Conservation (phyloP, 2,329 filamentous ascomycete genomes). For the Diplodia scrobiculata region DNA sequence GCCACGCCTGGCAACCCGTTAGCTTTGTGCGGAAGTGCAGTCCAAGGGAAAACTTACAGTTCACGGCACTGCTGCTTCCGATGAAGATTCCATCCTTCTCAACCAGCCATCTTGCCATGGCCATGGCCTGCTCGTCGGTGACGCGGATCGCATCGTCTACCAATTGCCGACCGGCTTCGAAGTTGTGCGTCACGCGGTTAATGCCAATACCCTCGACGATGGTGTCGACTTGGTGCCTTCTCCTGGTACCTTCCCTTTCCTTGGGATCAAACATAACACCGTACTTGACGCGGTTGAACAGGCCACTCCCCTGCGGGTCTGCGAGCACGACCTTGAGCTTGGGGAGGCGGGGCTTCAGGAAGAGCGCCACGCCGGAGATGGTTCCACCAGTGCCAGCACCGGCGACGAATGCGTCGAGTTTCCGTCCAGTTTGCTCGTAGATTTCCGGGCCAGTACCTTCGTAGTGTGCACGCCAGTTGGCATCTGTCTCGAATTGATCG, state of each 20-base stretch:
- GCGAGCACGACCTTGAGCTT: constrained; percentile 75
- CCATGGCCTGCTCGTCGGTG: constrained; percentile 81
- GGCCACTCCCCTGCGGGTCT: constrained; percentile 88
- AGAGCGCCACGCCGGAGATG: constrained; percentile 80
- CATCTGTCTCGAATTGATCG: constrained; percentile 90
- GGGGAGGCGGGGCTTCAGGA: constrained; percentile 72
- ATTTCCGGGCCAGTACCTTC: constrained; percentile 88
- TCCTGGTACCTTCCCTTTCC: constrained; percentile 85
- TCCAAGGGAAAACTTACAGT: constrained; percentile 60
- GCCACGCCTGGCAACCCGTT: constrained; percentile 56
- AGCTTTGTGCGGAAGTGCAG: constrained; percentile 4
- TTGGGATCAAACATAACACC: constrained; percentile 94
- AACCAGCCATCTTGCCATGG: constrained; percentile 95
- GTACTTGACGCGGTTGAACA: constrained; percentile 88
- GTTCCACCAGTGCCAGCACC: constrained; percentile 95
- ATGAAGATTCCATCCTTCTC: constrained; percentile 94
- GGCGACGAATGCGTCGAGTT: constrained; percentile 83
- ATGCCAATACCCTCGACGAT: constrained; percentile 96
- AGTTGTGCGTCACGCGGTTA: constrained; percentile 91
- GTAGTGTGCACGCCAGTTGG: constrained; percentile 86
- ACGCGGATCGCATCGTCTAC: constrained; percentile 90
- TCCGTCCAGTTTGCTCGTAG: constrained; percentile 71
- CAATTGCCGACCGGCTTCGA: constrained; percentile 80
- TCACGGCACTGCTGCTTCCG: constrained; percentile 94
- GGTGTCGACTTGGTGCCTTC: constrained; percentile 88